Evolutionary conservation across 1,284 basidiomycete genomes (phyloP).

Genomic region (Cutaneotrichosporon arboriforme): DNA sequence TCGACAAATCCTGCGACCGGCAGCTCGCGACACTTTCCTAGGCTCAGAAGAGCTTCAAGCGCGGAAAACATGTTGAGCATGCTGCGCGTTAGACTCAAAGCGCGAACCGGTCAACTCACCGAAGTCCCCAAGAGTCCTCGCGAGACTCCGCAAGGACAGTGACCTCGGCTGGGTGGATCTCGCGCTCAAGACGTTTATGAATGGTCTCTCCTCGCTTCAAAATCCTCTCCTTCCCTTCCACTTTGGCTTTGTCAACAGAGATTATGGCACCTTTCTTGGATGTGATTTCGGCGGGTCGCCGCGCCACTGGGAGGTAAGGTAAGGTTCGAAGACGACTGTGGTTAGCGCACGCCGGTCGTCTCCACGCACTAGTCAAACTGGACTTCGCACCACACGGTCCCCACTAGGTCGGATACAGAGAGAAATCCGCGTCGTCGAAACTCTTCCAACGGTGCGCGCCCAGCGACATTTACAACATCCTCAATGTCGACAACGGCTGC

Average conservation of each 20-base stretch:
- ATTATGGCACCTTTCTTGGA: constrained; percentile 65
- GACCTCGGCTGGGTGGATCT: constrained; percentile 61
- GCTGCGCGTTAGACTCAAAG: constrained; percentile 43
- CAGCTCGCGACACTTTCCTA: constrained; percentile 61
- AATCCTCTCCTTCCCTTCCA: constrained; percentile 57
- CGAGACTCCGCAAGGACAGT: constrained; percentile 52
- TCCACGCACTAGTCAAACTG: constrained; percentile 44
- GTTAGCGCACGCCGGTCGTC: neutral
- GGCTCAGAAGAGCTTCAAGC: constrained; percentile 52
- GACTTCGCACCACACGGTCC: constrained; percentile 53
- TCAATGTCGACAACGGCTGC: constrained; percentile 21
- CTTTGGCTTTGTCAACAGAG: constrained; percentile 56
- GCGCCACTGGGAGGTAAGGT: constrained; percentile 54
- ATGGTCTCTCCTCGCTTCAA: constrained; percentile 62
- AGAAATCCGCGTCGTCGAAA: constrained; percentile 41
- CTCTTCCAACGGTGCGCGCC: constrained; percentile 26
- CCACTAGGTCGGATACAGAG: constrained; percentile 53
- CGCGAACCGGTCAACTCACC: constrained; percentile 47
- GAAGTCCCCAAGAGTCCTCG: constrained; percentile 69
- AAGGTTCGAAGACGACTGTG: constrained; percentile 44
- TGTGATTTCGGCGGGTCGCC: constrained; percentile 59
- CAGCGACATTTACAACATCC: constrained; percentile 8
- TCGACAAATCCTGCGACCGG: constrained; percentile 65
- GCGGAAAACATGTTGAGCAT: constrained; percentile 61
- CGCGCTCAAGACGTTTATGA: constrained; percentile 71